Conservation (phyloP, 495 filamentous ascomycete genomes). For the Hypoxylon perforatum region DNA sequence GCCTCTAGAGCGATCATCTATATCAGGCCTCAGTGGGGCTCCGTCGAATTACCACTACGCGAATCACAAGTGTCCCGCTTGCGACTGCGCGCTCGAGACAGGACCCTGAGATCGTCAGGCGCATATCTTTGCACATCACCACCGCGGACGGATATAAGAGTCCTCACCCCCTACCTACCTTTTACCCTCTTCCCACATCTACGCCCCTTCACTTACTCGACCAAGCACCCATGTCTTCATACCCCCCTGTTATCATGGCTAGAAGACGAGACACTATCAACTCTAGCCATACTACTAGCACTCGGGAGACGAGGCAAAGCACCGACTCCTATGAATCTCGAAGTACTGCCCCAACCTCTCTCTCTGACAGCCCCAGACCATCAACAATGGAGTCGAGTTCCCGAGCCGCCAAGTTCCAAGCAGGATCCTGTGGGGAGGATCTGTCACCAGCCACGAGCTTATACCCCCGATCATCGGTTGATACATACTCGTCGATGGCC, state of each 20-base stretch:
- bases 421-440: constrained; percentile 56
- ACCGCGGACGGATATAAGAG: constrained; percentile 39
- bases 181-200: constrained; percentile 8
- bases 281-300: constrained; percentile 60
- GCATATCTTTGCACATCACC: constrained; percentile 14
- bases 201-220: constrained; percentile 17
- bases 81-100: constrained; percentile 27
- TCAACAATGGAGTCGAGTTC: constrained; percentile 58
- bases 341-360: constrained; percentile 74
- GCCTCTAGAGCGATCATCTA: constrained; percentile 40
- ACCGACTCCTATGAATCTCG: constrained; percentile 71
- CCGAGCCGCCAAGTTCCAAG: constrained; percentile 50
- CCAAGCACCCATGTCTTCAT: constrained; percentile 29
- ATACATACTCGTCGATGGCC: constrained; percentile 80
- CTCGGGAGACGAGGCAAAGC: constrained; percentile 70
- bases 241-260: constrained; percentile 38
- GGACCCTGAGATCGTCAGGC: constrained; percentile 40
- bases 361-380: constrained; percentile 66
- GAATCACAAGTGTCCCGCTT: constrained; percentile 41
- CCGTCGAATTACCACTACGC: constrained; percentile 35
- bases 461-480: constrained; percentile 72
- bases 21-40: constrained; percentile 47
- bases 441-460: constrained; percentile 59
- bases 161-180: constrained; percentile 12
- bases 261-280: constrained; percentile 42